Conservation (phyloP, 768 basidiomycete species). For the Rhizopogon vulgaris region DNA sequence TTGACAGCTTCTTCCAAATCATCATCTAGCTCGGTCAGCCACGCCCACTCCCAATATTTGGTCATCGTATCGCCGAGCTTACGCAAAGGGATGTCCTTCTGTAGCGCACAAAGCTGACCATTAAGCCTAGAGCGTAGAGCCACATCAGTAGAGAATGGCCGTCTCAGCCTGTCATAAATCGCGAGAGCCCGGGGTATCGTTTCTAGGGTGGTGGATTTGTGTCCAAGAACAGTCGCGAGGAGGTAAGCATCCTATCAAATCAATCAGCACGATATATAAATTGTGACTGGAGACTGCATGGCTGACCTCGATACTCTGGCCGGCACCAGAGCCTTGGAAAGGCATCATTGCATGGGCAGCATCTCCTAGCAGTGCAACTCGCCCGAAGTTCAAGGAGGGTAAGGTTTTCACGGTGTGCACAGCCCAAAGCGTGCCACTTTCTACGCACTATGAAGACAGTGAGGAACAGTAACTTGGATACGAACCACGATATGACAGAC, state of each 20-base stretch:
- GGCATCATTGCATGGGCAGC: constrained; percentile 39
- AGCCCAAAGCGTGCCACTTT: constrained; percentile 53
- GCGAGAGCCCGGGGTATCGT: constrained; percentile 35
- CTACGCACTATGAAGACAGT: constrained; percentile 38
- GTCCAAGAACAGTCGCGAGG: constrained; percentile 36
- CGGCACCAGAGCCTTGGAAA: constrained; percentile 39
- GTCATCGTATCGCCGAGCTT: constrained; percentile 37
- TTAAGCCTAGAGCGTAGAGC: constrained; percentile 17
- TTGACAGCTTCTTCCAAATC: constrained; percentile 12
- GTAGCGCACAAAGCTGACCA: constrained; percentile 12
- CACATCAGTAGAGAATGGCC: constrained; percentile 37
- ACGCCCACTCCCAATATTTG: constrained; percentile 54
- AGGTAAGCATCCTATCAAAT: constrained; percentile 29
- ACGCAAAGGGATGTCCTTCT: constrained; percentile 25
- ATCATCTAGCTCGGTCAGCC: constrained; percentile 18
- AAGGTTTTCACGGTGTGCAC: constrained; percentile 53
- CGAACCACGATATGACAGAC: constrained; percentile 26
- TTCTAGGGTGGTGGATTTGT: constrained; percentile 26
- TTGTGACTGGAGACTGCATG: not conserved
- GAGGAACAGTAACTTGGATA: not conserved
- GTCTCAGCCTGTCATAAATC: constrained; percentile 46
- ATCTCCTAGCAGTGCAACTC: constrained; percentile 43
- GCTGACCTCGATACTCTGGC: constrained; percentile 37
- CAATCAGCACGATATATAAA: not conserved
- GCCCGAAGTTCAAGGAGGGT: constrained; percentile 42